Evolutionary conservation across 108 stramenopile genomes (phyloP).

Genomic region (Fragilariopsis cylindrus): DNA sequence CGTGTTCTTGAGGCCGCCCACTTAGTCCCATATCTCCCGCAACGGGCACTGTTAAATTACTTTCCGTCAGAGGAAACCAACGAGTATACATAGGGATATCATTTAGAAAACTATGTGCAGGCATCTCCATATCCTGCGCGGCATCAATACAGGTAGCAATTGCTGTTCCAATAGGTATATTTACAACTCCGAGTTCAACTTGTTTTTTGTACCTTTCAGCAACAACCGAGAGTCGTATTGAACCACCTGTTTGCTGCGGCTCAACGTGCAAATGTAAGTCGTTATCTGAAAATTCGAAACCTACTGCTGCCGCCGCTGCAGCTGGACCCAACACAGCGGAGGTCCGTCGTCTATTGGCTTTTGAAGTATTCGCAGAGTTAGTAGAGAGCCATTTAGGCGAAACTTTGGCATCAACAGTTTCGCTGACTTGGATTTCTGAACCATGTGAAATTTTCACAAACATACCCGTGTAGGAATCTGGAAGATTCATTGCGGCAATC

Average conservation of each 20-base stretch:
- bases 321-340: not conserved
- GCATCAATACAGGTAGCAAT: constrained; percentile 70
- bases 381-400: constrained; percentile 42
- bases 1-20: constrained; percentile 56
- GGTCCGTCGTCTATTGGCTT: not conserved
- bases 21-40: constrained; percentile 81
- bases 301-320: not conserved
- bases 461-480: constrained; percentile 71
- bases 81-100: constrained; percentile 47
- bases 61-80: constrained; percentile 82
- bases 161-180: constrained; percentile 69
- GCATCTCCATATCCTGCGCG: constrained; percentile 22
- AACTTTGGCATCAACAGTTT: constrained; percentile 74
- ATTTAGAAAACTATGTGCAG: constrained; percentile 21
- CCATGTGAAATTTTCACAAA: constrained; percentile 73
- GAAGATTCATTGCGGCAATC: constrained; percentile 79
- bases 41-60: constrained; percentile 51
- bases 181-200: constrained; percentile 72
- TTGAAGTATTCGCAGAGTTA: not conserved
- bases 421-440: constrained; percentile 38
- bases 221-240: constrained; percentile 72
- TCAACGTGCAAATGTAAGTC: constrained; percentile 73
- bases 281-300: constrained; percentile 48
- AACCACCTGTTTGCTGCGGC: constrained; percentile 82
- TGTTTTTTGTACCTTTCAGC: constrained; percentile 67